Percentiles rank a stretch among this genome's conserved stretches.
These are phyloP conservation scores for Aspergillus persii DNA, from an alignment of 2,329 filamentous ascomycete genomes.

Conservation along the genomic window DNA sequence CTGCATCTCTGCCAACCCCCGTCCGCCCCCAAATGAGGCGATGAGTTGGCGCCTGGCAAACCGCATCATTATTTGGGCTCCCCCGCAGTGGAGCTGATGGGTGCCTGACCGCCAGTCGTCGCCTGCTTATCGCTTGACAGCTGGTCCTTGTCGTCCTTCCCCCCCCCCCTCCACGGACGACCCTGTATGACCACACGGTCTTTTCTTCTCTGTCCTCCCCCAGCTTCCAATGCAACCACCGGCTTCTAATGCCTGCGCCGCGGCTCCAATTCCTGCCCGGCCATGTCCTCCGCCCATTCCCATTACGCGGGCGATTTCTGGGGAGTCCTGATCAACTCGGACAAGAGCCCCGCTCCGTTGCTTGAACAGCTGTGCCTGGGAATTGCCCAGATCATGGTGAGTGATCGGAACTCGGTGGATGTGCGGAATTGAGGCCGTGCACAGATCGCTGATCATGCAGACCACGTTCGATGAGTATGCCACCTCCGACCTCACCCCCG, in stretches of 20 bases:
- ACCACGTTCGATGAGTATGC: conserved; percentile 33
- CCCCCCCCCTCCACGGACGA: no score
- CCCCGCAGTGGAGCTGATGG: conserved; percentile 21
- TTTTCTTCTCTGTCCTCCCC: background rate
- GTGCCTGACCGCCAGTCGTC: conserved; percentile 20
- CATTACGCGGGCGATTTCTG: conserved; percentile 47
- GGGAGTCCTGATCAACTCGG: conserved; percentile 61
- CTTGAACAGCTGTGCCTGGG: conserved; percentile 67
- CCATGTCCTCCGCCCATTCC: conserved; percentile 31
- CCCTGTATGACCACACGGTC: background rate
- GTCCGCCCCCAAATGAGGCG: conserved; percentile 9
- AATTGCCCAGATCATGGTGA: conserved; percentile 69
- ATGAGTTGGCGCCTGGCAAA: conserved; percentile 15
- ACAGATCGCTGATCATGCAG: conserved; percentile 16
- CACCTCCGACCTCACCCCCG: conserved; percentile 52
- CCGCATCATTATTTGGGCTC: conserved; percentile 16
- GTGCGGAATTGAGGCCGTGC: background rate
- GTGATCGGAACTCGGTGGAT: conserved; percentile 26
- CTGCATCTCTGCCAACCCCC: background rate
- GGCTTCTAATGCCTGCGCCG: conserved; percentile 16
- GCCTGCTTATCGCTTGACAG: conserved; percentile 12
- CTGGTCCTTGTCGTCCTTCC: background rate
- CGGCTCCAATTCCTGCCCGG: conserved; percentile 17
- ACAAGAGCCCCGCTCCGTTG: conserved; percentile 66
- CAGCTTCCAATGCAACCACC: conserved; percentile 14